phyloP scores from a whole-genome alignment of 192 early-diverging fungal genomes.

The Chytriomyces sp. region DNA sequence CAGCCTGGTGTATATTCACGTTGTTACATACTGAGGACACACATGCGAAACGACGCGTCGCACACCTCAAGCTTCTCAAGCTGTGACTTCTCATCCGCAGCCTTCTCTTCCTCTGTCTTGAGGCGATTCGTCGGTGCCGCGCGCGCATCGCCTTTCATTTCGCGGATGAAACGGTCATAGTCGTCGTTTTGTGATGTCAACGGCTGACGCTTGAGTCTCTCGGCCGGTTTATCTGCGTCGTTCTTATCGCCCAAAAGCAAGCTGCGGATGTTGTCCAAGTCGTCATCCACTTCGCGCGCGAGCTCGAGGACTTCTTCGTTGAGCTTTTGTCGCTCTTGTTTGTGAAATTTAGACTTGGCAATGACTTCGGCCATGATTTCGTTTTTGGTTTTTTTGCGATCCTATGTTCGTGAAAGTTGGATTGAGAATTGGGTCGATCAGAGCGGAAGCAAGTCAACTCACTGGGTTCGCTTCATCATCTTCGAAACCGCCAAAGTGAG shows the following conservation, averaged over 20 bases:
- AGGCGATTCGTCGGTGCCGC: conserved; percentile 85
- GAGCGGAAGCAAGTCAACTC: background rate
- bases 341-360: conserved; percentile 94
- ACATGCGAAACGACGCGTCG: background rate
- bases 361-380: conserved; percentile 99
- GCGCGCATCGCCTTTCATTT: conserved; percentile 82
- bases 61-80: conserved; percentile 85
- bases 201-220: conserved; percentile 28
- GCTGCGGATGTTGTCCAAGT: conserved; percentile 79
- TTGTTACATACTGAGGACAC: background rate
- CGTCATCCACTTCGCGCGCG: conserved; percentile 83
- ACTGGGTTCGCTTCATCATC: conserved; percentile 48
- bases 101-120: conserved; percentile 93
- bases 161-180: conserved; percentile 83
- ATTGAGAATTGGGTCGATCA: no score
- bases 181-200: conserved; percentile 55
- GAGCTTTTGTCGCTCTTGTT: conserved; percentile 84
- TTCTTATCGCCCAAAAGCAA: conserved; percentile 55
- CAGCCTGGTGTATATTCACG: background rate
- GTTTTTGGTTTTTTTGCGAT: conserved; percentile 78
- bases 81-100: conserved; percentile 77
- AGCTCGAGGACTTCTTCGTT: conserved; percentile 86
- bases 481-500: conserved; percentile 91
- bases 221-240: conserved; percentile 30
- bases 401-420: no score